These are phyloP conservation scores for Globisporangium emineosum DNA, from an alignment of 352 stramenopile species.

Conservation along the genomic window DNA sequence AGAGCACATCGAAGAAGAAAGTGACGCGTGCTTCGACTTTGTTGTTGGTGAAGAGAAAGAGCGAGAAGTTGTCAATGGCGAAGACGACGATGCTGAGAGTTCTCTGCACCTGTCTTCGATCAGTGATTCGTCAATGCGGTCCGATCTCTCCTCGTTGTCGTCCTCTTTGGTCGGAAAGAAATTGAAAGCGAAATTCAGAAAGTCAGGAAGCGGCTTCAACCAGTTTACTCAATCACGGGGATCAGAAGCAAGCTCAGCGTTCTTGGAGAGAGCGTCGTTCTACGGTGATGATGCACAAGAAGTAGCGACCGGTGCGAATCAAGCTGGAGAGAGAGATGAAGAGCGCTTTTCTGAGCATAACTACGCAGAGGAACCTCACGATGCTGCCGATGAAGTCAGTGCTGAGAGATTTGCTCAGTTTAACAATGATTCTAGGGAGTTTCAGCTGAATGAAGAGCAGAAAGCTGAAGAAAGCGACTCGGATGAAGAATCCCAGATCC, in stretches of 20 bases:
- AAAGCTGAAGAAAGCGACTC: constrained; percentile 9
- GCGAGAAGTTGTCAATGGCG: constrained; percentile 13
- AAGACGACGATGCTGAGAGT: constrained; percentile 32
- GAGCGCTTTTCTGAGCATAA: not conserved
- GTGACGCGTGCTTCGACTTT: not conserved
- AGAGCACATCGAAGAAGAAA: not conserved
- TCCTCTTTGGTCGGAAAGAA: constrained; percentile 41
- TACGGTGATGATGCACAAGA: not conserved
- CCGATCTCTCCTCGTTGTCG: constrained; percentile 62
- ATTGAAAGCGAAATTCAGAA: constrained; percentile 7
- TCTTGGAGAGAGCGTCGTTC: not conserved
- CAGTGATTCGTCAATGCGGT: constrained; percentile 37
- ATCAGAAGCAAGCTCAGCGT: not conserved
- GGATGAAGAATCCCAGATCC: not conserved
- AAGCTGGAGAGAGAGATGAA: not conserved
- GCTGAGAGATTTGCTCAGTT: not conserved
- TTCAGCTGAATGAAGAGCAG: constrained; percentile 15
- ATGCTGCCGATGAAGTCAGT: not conserved
- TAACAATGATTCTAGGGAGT: not conserved
- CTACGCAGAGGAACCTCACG: not conserved
- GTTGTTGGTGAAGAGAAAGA: not conserved
- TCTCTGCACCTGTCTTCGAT: constrained; percentile 67
- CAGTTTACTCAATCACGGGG: not conserved
- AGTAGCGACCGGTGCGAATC: not conserved
- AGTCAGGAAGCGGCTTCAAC: not conserved